Conservation (phyloP, 352 stramenopile genomes). For the Globisporangium middletonii region DNA sequence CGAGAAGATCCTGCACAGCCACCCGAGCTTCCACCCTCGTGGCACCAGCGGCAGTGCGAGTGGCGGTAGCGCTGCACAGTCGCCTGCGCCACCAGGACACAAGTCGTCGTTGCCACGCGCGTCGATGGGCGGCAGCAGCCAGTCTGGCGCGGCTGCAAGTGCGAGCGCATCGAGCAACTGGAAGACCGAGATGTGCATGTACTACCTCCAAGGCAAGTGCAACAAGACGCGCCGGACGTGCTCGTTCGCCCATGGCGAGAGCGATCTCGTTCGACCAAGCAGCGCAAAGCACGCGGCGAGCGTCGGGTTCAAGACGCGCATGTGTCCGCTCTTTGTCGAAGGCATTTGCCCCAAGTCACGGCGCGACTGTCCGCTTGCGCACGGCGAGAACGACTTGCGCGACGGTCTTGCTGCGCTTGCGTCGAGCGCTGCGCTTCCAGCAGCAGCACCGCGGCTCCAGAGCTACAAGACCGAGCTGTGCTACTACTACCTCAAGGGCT, state of each 20-base stretch:
- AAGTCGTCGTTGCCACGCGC: slow-evolving; percentile 25
- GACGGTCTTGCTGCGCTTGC: slow-evolving; percentile 35
- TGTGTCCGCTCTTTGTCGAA: slow-evolving; percentile 75
- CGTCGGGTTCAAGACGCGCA: slow-evolving; percentile 61
- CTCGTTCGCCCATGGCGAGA: slow-evolving; percentile 82
- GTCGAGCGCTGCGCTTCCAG: slow-evolving; percentile 17
- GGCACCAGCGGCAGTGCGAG: slow-evolving; percentile 1
- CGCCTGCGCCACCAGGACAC: slow-evolving; percentile 2
- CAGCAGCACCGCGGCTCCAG: slow-evolving; percentile 60
- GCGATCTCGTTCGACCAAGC: slow-evolving; percentile 52
- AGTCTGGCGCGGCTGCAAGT: slow-evolving; percentile 15
- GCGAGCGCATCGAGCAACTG: slow-evolving; percentile 52
- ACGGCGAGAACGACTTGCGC: slow-evolving; percentile 71
- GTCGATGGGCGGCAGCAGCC: slow-evolving; percentile 9
- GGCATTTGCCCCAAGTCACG: slow-evolving; percentile 67
- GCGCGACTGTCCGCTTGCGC: slow-evolving; percentile 69
- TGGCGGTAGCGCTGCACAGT: background rate
- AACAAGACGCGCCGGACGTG: slow-evolving; percentile 87
- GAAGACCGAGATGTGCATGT: slow-evolving; percentile 89
- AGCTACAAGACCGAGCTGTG: slow-evolving; percentile 89
- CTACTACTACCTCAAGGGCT: slow-evolving; percentile 86
- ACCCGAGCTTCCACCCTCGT: slow-evolving; percentile 65
- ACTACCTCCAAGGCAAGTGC: slow-evolving; percentile 87
- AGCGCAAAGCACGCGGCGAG: slow-evolving; percentile 20
- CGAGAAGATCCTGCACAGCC: slow-evolving; percentile 55